Conservation (phyloP, 139 green algal species). For the Picochlorum sp. region DNA sequence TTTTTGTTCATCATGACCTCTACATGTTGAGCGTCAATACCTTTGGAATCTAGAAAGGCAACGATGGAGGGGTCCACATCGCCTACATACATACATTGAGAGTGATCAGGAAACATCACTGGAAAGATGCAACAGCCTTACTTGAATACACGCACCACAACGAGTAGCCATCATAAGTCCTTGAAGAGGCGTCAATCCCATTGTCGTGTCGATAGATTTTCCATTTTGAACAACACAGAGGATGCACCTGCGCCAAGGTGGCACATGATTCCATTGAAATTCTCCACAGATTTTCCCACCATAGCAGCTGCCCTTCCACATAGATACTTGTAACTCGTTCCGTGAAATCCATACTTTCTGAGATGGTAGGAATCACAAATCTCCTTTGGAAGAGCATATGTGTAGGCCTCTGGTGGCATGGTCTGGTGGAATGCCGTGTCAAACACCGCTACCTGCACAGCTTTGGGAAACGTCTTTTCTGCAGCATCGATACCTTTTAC, state of each 20-base stretch:
- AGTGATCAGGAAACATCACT: background rate
- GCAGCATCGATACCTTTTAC: constrained; percentile 60
- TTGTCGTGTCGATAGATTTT: constrained; percentile 18
- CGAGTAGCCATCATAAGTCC: constrained; percentile 29
- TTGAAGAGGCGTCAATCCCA: constrained; percentile 30
- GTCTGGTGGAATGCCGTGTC: constrained; percentile 89
- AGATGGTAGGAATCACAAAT: constrained; percentile 55
- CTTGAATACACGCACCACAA: constrained; percentile 16
- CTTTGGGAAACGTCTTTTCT: constrained; percentile 36
- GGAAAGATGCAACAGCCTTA: constrained; percentile 6
- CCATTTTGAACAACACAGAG: constrained; percentile 57
- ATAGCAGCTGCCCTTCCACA: constrained; percentile 10
- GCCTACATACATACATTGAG: background rate
- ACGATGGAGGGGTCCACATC: constrained; percentile 6
- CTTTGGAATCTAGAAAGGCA: constrained; percentile 2
- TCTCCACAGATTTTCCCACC: constrained; percentile 43
- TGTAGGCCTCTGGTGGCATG: constrained; percentile 69
- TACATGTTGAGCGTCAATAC: constrained; percentile 27
- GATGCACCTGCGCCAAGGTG: constrained; percentile 75
- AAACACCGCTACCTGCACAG: constrained; percentile 83
- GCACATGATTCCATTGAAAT: constrained; percentile 69
- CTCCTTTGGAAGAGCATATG: constrained; percentile 75
- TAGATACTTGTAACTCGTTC: constrained; percentile 58
- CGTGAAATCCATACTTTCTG: constrained; percentile 78
- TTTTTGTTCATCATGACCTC: constrained; percentile 81